A percentile compares a stretch with the other conserved stretches of the same genome.
phyloP scores from a whole-genome alignment of 768 basidiomycete species.

The Pulveroboletus sp. region DNA sequence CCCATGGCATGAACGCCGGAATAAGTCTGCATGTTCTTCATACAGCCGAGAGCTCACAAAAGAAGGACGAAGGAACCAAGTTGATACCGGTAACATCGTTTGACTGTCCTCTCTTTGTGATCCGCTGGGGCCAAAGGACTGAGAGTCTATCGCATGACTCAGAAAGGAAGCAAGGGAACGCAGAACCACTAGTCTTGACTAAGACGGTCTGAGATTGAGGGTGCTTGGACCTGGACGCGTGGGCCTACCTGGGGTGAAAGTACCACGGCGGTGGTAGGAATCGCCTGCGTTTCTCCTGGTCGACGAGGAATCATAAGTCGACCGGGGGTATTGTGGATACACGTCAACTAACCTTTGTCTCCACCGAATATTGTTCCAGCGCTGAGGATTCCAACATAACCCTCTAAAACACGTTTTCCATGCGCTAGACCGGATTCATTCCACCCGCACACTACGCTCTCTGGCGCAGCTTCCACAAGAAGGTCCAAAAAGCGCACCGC shows the following conservation, averaged over 20 bases:
- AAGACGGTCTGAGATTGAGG: slow-evolving; percentile 8
- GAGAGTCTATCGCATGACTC: slow-evolving; percentile 38
- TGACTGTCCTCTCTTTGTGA: slow-evolving; percentile 11
- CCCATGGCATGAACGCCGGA: slow-evolving; percentile 29
- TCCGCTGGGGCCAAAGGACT: slow-evolving; percentile 13
- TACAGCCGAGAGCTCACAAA: slow-evolving; percentile 55
- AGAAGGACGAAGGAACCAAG: slow-evolving; percentile 63
- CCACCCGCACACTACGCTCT: slow-evolving; percentile 67
- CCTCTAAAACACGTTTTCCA: slow-evolving; percentile 66
- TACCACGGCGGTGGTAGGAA: slow-evolving; percentile 61
- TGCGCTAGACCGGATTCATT: slow-evolving; percentile 46
- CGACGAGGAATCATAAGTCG: not conserved
- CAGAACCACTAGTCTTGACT: slow-evolving; percentile 80
- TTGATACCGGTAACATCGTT: slow-evolving; percentile 32
- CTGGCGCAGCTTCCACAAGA: slow-evolving; percentile 67
- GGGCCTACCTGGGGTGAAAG: slow-evolving; percentile 55
- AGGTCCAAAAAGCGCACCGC: slow-evolving; percentile 78
- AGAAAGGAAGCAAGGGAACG: slow-evolving; percentile 71
- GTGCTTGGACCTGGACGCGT: not conserved
- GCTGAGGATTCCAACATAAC: slow-evolving; percentile 75
- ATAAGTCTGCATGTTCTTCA: slow-evolving; percentile 46
- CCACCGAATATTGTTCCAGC: slow-evolving; percentile 62
- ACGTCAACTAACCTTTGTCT: slow-evolving; percentile 41
- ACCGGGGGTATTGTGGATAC: not conserved
- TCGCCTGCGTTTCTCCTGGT: slow-evolving; percentile 37